A percentile compares a stretch with the other conserved stretches of the same genome.
Evolutionary conservation across 148 eudicot genomes (phyloP).

Genomic region (Pouteria glomerata): DNA sequence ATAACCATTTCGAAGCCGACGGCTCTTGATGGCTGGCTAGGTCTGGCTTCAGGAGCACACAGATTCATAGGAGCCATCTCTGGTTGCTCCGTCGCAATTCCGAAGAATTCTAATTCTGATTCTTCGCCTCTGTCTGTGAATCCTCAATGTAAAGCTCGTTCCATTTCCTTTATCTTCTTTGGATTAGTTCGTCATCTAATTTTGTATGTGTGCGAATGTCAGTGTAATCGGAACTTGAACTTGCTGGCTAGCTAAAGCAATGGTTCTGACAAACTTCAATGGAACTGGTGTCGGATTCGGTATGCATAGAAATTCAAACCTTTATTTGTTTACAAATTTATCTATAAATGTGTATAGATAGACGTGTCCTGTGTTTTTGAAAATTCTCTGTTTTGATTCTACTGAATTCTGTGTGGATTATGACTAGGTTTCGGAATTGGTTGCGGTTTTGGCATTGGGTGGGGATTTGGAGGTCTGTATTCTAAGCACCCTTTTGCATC

Average conservation of each 20-base stretch:
- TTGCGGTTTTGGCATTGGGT: conserved; percentile 73
- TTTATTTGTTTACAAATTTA: background rate
- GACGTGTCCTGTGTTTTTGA: too few relatives aligned
- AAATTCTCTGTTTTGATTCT: background rate
- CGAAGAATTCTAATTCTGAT: too few relatives aligned
- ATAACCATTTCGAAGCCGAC: too few relatives aligned
- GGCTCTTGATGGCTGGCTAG: too few relatives aligned
- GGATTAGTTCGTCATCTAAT: background rate
- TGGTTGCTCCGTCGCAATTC: background rate
- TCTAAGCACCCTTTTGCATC: background rate
- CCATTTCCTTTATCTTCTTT: background rate
- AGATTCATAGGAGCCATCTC: too few relatives aligned
- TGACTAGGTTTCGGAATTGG: conserved; percentile 59
- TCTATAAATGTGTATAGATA: background rate
- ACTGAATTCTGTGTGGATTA: background rate
- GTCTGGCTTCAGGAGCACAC: too few relatives aligned
- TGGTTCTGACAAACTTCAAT: conserved; percentile 59
- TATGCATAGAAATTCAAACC: conserved; percentile 6
- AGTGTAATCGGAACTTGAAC: background rate
- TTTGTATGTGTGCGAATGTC: background rate
- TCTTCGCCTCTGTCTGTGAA: background rate
- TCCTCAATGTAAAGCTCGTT: background rate
- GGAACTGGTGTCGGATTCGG: conserved; percentile 69
- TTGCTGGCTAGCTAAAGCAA: conserved; percentile 12
- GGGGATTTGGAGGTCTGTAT: conserved; percentile 77